These are phyloP conservation scores for Conoideocrella luteorostrata DNA, from an alignment of 2,329 filamentous ascomycete species.

Conservation along the genomic window DNA sequence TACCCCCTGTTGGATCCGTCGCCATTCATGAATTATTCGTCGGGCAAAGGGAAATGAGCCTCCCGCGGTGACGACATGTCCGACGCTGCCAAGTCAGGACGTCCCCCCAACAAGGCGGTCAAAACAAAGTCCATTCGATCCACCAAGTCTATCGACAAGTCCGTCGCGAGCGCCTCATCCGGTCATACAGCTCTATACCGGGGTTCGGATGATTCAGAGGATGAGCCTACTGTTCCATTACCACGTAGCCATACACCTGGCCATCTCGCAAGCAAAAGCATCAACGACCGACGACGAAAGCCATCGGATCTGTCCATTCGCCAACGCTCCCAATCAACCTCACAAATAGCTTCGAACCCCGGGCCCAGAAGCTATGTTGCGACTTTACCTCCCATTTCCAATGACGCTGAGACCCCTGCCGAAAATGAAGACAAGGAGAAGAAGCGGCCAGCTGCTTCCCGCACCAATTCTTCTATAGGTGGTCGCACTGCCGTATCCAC, in stretches of 20 bases:
- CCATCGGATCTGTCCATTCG: conserved; percentile 47
- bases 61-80: conserved; percentile 32
- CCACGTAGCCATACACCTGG: conserved; percentile 56
- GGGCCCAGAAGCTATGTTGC: conserved; percentile 16
- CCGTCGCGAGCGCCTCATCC: conserved; percentile 8
- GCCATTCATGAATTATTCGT: background rate
- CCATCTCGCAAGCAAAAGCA: conserved; percentile 53
- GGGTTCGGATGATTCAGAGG: conserved; percentile 27
- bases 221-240: conserved; percentile 32
- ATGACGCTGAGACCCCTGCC: conserved; percentile 18
- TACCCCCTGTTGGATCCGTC: background rate
- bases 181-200: conserved; percentile 15
- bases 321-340: conserved; percentile 47
- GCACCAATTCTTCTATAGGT: conserved; percentile 17
- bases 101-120: conserved; percentile 16
- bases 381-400: conserved; percentile 19
- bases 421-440: conserved; percentile 22
- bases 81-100: conserved; percentile 30
- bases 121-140: conserved; percentile 25
- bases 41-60: conserved; percentile 22
- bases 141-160: background rate
- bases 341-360: conserved; percentile 25
- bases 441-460: conserved; percentile 17
- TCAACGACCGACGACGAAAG: conserved; percentile 40
- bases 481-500: conserved; percentile 17